Evolutionary conservation across 2,329 filamentous ascomycete genomes (phyloP).

Genomic region (Saccharata proteae): DNA sequence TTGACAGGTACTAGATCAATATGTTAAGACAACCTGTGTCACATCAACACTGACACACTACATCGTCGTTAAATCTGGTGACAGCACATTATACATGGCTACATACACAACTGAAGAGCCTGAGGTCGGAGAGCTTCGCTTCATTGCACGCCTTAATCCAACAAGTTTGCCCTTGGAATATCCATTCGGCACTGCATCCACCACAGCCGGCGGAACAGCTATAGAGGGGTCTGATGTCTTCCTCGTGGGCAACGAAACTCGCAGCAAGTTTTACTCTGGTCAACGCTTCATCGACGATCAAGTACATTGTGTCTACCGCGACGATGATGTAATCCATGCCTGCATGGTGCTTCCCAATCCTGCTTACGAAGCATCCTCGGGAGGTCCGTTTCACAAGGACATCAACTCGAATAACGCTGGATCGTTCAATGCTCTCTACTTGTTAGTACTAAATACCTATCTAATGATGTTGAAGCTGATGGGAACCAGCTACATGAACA

Average conservation of each 20-base stretch:
- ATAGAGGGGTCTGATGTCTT: conserved; percentile 45
- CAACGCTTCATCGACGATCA: conserved; percentile 59
- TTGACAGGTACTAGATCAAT: conserved; percentile 20
- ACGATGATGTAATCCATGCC: conserved; percentile 38
- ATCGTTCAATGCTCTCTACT: conserved; percentile 46
- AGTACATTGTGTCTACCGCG: conserved; percentile 48
- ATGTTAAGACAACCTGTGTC: conserved; percentile 50
- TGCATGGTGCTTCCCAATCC: conserved; percentile 47
- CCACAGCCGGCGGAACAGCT: conserved; percentile 39
- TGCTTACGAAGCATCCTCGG: conserved; percentile 50
- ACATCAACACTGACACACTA: conserved; percentile 53
- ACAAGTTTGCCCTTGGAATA: conserved; percentile 23
- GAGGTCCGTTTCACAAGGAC: conserved; percentile 51
- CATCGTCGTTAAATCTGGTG: conserved; percentile 48
- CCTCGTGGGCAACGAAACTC: conserved; percentile 48
- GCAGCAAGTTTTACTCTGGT: conserved; percentile 59
- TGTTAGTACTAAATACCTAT: too few species aligned
- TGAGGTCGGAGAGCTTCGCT: conserved; percentile 43
- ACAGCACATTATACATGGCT: conserved; percentile 42
- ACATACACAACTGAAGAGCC: conserved; percentile 45
- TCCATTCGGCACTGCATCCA: conserved; percentile 36
- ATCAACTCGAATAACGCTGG: conserved; percentile 55
- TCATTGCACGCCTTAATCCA: conserved; percentile 48
- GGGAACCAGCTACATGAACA: conserved; percentile 54
- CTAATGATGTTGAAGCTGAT: too few species aligned